Base-by-base conservation (phyloP, 805 yeast genomes). In the Candida morakotiae region DNA sequence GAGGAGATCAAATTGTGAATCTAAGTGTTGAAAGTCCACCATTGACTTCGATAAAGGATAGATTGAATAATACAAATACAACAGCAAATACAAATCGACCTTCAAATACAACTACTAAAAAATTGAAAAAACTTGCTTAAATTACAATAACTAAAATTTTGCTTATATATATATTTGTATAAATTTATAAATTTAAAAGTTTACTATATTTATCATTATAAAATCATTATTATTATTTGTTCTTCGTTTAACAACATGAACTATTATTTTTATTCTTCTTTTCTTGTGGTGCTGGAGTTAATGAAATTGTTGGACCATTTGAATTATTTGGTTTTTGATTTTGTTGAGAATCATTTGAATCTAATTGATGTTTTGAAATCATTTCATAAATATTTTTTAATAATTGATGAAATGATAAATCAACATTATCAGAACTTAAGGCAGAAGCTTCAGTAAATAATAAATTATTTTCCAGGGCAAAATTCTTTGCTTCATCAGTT, bases 391-490 rank as follows among this genome's bases (percentile, higher is more conserved):
- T 93, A 52, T 91, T 87, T 46, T 89, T 87, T 54, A 93, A 78
- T 48, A 93, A 77, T 61, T 89, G 95, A 60, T 88, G 87, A 76
- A 93, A 93, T 7, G 97, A 89, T 48, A 80, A 73, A 59, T 93
- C 98, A 41, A 93, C 98, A 60, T 93, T 93, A 55, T 91, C 94
- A 31, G 95, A 83, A 50, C 87, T 87, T 45, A 93, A 74, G 19
- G 98, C 98, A 43, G 94, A 83, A 11, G 98, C 94, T 70, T 93
- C 98, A 31, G 96, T 91, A 60, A 93, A 93, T 53, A 93, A 70
- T 52, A 93, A 73, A 60, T 79, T 86, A 68, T 93, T 89, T 64
- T 93, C 97, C 42, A 85, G 78, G 27, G 96, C 96, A 67, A 89
- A 89, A 55, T 83, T 85, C 64, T 82, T 84, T 42, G 98, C 98